A percentile compares a stretch with the other conserved stretches of the same genome.
These are phyloP conservation scores for Leucoagaricus sp. DNA, from an alignment of 1,284 basidiomycete genomes.

Conservation along the genomic window DNA sequence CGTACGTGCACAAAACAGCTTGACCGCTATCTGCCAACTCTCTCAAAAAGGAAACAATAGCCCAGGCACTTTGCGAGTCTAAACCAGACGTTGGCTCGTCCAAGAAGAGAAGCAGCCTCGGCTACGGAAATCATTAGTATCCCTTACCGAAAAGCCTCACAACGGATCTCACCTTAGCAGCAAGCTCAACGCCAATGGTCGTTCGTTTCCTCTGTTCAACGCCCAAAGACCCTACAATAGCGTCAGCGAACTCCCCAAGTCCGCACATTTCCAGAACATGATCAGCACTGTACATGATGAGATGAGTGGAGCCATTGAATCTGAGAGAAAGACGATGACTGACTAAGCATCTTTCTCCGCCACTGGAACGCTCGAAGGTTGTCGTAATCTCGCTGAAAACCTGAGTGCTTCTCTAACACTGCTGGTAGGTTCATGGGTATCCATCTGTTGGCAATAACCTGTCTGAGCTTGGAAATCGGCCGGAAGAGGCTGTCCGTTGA, in stretches of 20 bases:
- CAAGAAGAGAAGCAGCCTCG: conserved; percentile 72
- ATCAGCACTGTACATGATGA: conserved; percentile 55
- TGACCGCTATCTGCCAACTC: conserved; percentile 81
- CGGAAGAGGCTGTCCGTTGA: conserved; percentile 75
- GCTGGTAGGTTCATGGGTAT: conserved; percentile 71
- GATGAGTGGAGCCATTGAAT: not conserved
- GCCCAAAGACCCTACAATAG: conserved; percentile 74
- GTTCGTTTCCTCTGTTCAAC: conserved; percentile 80
- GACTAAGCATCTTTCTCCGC: conserved; percentile 81
- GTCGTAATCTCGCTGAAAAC: conserved; percentile 83
- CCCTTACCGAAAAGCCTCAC: not conserved
- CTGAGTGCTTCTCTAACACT: conserved; percentile 84
- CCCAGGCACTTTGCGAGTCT: conserved; percentile 89
- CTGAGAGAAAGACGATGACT: conserved; percentile 22
- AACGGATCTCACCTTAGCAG: conserved; percentile 52
- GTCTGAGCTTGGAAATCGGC: conserved; percentile 76
- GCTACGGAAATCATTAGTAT: conserved; percentile 41
- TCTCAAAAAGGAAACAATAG: conserved; percentile 78
- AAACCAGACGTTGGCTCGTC: conserved; percentile 75
- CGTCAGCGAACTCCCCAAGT: conserved; percentile 69
- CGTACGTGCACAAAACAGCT: conserved; percentile 76
- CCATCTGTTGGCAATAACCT: conserved; percentile 83
- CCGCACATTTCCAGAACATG: conserved; percentile 81
- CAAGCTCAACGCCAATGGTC: conserved; percentile 83
- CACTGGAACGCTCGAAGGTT: conserved; percentile 65